Percentiles rank a stretch among this genome's conserved stretches.
phyloP scores from a whole-genome alignment of 129 eudicot species.

The Centella asiatica region DNA sequence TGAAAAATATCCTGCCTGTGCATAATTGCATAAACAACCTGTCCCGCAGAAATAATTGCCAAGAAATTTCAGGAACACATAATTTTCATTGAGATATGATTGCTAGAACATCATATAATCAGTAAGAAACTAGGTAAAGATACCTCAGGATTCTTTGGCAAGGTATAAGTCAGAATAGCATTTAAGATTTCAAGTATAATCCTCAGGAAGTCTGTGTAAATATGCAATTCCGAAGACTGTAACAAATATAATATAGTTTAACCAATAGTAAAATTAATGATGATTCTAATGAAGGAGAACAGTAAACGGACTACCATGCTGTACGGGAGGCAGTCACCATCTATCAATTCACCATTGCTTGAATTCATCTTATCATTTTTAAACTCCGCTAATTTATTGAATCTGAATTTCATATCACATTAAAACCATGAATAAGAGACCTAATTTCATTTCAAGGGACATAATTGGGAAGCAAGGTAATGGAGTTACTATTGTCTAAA shows the following conservation, averaged over 20 bases:
- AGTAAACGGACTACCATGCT: slow-evolving; percentile 43
- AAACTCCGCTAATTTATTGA: slow-evolving; percentile 77
- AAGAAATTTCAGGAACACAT: slow-evolving; percentile 2
- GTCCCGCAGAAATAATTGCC: not conserved
- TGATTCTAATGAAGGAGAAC: not conserved
- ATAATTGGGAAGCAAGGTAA: slow-evolving; percentile 1
- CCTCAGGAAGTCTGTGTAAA: slow-evolving; percentile 86
- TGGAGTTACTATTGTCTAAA: not conserved
- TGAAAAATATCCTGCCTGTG: slow-evolving; percentile 95
- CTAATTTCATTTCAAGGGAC: not conserved
- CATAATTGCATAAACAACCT: slow-evolving; percentile 97
- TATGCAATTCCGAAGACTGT: slow-evolving; percentile 82
- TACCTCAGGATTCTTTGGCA: slow-evolving; percentile 98
- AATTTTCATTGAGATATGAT: not conserved
- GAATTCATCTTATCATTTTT: slow-evolving; percentile 60
- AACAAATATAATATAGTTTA: no score
- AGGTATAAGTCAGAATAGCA: slow-evolving; percentile 72
- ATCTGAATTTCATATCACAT: slow-evolving; percentile 35
- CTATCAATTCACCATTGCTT: slow-evolving; percentile 43
- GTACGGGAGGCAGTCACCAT: slow-evolving; percentile 61
- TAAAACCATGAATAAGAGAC: slow-evolving; percentile 5
- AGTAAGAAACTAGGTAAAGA: slow-evolving; percentile 1
- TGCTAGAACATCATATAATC: not conserved
- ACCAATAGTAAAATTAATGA: not conserved
- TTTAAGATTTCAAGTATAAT: slow-evolving; percentile 87